phyloP scores from a whole-genome alignment of 2,329 filamentous ascomycete genomes.

The Calonectria ilicicola region DNA sequence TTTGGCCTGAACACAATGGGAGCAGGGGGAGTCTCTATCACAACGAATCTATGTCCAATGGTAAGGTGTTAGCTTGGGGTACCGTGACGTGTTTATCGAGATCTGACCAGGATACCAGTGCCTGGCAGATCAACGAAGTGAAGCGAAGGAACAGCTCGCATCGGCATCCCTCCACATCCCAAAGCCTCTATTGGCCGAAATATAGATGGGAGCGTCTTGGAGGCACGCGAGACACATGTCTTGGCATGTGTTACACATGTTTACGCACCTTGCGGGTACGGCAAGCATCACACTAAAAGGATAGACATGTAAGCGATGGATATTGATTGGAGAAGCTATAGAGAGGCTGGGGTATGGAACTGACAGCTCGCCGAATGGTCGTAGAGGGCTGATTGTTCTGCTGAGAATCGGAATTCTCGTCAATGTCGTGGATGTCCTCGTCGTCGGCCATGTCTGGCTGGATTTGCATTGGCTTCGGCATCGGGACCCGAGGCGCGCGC shows the following conservation, averaged over 20 bases:
- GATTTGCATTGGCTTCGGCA: not conserved
- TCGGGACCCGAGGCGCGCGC: not conserved
- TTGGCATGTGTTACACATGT: not conserved
- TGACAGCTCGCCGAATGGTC: constrained; percentile 41
- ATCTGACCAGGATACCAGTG: not conserved
- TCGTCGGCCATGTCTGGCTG: constrained; percentile 30
- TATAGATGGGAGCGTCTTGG: not conserved
- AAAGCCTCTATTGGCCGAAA: not conserved
- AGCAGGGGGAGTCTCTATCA: constrained; percentile 51
- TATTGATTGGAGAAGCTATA: not conserved
- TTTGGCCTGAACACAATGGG: constrained; percentile 51
- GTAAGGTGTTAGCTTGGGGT: constrained; percentile 1
- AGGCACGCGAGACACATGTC: not conserved
- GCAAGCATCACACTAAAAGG: constrained; percentile 46
- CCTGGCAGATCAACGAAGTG: not conserved
- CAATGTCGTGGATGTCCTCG: constrained; percentile 24
- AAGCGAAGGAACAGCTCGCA: not conserved
- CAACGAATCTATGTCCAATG: constrained; percentile 47
- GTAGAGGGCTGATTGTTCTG: constrained; percentile 34
- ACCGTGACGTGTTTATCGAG: not conserved
- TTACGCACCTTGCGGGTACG: constrained; percentile 48
- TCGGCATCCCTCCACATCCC: not conserved
- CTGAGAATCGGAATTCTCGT: constrained; percentile 38
- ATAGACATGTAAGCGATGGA: constrained; percentile 26
- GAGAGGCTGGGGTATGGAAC: constrained; percentile 19